These are phyloP conservation scores for Calonectria honghensis DNA, from an alignment of 2,329 filamentous ascomycete species.

Conservation along the genomic window DNA sequence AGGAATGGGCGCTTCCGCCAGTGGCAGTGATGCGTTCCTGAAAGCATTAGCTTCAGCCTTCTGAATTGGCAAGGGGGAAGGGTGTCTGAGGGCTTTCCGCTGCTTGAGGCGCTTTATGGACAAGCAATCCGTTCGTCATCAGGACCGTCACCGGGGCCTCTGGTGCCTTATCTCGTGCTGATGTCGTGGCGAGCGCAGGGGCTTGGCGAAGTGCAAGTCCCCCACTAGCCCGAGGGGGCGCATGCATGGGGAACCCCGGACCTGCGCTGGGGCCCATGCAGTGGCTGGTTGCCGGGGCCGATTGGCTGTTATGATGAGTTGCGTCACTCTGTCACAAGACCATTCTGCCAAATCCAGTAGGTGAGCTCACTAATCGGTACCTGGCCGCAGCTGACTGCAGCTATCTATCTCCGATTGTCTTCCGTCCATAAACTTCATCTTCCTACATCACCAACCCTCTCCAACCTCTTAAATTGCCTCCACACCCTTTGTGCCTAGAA, in stretches of 20 bases:
- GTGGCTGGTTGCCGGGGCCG: constrained; percentile 19
- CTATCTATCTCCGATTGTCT: constrained; percentile 30
- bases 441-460: neutral
- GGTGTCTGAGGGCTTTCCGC: neutral
- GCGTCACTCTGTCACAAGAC: constrained; percentile 38
- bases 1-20: neutral
- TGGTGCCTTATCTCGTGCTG: neutral
- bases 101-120: neutral
- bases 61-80: neutral
- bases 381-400: constrained; percentile 28
- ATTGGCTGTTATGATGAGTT: constrained; percentile 22
- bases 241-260: constrained; percentile 2
- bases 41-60: neutral
- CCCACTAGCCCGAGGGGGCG: neutral
- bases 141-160: neutral
- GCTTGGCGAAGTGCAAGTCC: neutral
- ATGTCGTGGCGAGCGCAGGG: neutral
- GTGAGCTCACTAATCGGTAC: constrained; percentile 29
- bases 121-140: neutral
- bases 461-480: neutral
- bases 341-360: neutral
- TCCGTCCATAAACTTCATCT: constrained; percentile 12
- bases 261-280: constrained; percentile 5
- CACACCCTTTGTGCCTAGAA: neutral
- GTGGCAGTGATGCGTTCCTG: neutral